Evolutionary conservation across 2,329 filamentous ascomycete genomes (phyloP).

Genomic region (Claviceps purpurea): DNA sequence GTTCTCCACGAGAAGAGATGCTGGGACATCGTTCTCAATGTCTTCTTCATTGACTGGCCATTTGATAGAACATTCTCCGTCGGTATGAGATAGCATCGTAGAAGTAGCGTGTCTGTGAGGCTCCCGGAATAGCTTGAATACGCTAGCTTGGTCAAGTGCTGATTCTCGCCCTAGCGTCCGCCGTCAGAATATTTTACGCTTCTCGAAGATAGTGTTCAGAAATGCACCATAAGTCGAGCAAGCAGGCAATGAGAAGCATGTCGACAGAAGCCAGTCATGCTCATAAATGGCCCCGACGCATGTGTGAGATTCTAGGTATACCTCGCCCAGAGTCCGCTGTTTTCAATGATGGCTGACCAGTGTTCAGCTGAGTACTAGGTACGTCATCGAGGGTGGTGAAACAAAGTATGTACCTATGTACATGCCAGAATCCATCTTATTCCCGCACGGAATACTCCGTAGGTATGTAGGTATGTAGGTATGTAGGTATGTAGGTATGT

Average conservation of each 20-base stretch:
- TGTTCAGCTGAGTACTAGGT: too few relatives aligned
- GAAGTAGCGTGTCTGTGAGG: slow-evolving; percentile 12
- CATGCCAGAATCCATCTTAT: too few relatives aligned
- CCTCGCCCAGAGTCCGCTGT: too few relatives aligned
- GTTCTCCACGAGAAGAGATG: slow-evolving; percentile 47
- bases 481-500: too few relatives aligned
- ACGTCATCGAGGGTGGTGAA: too few relatives aligned
- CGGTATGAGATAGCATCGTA: background rate
- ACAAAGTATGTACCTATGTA: too few relatives aligned
- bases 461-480: too few relatives aligned
- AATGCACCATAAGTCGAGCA: background rate
- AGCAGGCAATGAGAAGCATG: background rate
- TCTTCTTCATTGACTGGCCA: slow-evolving; percentile 32
- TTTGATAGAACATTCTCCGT: background rate
- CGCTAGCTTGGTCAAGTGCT: slow-evolving; percentile 17
- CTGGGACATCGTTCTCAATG: slow-evolving; percentile 47
- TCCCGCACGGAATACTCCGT: too few relatives aligned
- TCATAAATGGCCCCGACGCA: background rate
- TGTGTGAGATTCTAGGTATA: background rate
- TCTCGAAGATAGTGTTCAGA: background rate
- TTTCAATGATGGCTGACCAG: too few relatives aligned
- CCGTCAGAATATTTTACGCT: background rate
- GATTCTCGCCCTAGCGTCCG: background rate
- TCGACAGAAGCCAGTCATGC: background rate
- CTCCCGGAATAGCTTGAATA: slow-evolving; percentile 32